phyloP scores from a whole-genome alignment of 495 filamentous ascomycete genomes.

The Physcia stellaris region DNA sequence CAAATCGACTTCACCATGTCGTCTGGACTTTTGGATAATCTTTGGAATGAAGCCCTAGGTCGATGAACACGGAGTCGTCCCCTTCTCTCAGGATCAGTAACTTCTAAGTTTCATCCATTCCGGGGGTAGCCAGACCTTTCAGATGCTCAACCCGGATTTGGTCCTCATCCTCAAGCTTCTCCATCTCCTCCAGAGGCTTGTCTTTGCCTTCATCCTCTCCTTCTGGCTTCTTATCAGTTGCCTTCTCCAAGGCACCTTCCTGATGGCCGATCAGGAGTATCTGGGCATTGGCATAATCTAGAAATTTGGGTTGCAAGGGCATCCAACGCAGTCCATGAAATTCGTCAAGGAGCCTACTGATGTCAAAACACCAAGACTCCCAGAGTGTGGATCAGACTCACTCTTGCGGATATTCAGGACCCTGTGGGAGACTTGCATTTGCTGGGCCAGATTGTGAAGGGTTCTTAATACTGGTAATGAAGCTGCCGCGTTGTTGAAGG shows the following conservation, averaged over 20 bases:
- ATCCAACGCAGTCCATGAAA: constrained; percentile 66
- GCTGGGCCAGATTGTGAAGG: constrained; percentile 53
- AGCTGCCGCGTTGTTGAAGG: constrained; percentile 56
- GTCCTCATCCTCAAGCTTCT: constrained; percentile 48
- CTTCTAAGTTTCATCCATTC: neutral
- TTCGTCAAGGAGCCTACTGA: constrained; percentile 49
- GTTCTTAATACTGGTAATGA: constrained; percentile 69
- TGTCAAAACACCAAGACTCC: too few relatives aligned
- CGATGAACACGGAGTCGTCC: constrained; percentile 38
- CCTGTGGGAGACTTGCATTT: constrained; percentile 47
- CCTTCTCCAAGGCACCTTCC: constrained; percentile 44
- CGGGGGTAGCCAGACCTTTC: constrained; percentile 25
- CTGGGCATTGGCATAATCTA: constrained; percentile 69
- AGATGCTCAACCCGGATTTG: constrained; percentile 43
- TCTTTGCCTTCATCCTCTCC: constrained; percentile 45
- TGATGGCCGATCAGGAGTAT: constrained; percentile 72
- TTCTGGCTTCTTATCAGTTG: constrained; percentile 37
- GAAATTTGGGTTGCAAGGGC: constrained; percentile 56
- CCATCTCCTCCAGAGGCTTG: constrained; percentile 44
- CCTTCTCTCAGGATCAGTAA: constrained; percentile 16
- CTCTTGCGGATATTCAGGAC: constrained; percentile 61
- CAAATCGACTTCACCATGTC: constrained; percentile 40
- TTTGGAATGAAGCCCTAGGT: constrained; percentile 36
- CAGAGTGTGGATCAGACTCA: too few relatives aligned
- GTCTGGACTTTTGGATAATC: constrained; percentile 36